phyloP scores from a whole-genome alignment of 306 rosid species.

The Castanea crenata region DNA sequence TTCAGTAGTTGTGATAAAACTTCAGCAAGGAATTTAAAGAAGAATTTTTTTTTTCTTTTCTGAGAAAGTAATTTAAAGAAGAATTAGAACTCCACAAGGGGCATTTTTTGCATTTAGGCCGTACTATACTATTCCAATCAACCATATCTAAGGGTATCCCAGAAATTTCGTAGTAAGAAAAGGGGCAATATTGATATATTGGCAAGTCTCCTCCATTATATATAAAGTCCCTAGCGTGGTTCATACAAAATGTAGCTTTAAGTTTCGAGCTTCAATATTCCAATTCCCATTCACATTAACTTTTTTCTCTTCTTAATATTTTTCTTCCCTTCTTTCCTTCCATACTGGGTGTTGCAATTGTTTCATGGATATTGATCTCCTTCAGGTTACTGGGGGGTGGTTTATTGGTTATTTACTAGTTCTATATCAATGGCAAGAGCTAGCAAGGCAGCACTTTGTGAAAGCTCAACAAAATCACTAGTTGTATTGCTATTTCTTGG shows the following conservation, averaged over 20 bases:
- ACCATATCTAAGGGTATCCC: neutral
- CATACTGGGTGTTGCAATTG: neutral
- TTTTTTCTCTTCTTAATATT: neutral
- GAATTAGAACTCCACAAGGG: too few species aligned
- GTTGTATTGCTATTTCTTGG: neutral
- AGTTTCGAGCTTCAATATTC: neutral
- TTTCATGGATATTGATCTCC: conserved; percentile 18
- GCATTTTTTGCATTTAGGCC: too few species aligned
- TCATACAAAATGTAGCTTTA: neutral
- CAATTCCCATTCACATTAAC: neutral
- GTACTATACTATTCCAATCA: too few species aligned
- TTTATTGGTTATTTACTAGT: neutral
- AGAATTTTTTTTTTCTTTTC: too few species aligned
- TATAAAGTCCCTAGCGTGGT: neutral
- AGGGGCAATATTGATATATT: neutral
- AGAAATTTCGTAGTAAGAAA: neutral
- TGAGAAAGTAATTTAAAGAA: too few species aligned
- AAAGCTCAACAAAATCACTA: neutral
- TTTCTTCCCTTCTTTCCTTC: neutral
- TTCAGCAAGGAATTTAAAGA: too few species aligned
- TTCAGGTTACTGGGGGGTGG: conserved; percentile 3
- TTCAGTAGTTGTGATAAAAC: too few species aligned
- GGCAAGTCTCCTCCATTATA: neutral
- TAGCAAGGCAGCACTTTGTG: neutral
- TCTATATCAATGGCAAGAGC: conserved; percentile 3